A percentile compares a stretch with the other conserved stretches of the same genome.
These are phyloP conservation scores for Rhododendron kiyosumense DNA, from an alignment of 148 eudicot genomes.

Conservation along the genomic window DNA sequence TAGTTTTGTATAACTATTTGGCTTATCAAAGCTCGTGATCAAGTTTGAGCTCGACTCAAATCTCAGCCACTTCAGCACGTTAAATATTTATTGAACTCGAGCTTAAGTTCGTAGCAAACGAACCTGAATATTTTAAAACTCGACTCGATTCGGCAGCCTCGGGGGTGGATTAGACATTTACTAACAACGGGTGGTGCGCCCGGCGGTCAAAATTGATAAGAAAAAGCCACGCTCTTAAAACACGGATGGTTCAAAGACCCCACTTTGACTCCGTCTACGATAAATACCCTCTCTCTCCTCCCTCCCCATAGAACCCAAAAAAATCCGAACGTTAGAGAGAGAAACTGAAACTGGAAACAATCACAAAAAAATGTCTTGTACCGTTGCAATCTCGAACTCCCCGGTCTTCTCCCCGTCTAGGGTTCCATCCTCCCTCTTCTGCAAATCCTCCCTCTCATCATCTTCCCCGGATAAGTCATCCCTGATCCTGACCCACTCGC, in stretches of 20 bases:
- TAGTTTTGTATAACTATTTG: too few species aligned
- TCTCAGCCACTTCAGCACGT: too few species aligned
- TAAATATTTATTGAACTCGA: too few species aligned
- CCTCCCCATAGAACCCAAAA: not conserved
- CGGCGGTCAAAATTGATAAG: not conserved
- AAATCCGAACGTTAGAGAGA: not conserved
- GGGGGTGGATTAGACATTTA: not conserved
- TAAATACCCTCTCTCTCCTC: not conserved
- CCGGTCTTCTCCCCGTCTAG: constrained; percentile 31
- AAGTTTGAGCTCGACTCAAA: too few species aligned
- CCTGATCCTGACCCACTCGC: not conserved
- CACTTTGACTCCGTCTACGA: not conserved
- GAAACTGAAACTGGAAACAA: not conserved
- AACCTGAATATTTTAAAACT: too few species aligned
- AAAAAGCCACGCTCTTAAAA: not conserved
- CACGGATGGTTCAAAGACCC: not conserved
- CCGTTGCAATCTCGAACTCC: constrained; percentile 30
- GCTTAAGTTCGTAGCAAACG: too few species aligned
- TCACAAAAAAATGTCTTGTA: not conserved
- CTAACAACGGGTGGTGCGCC: not conserved
- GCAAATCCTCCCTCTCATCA: constrained; percentile 14
- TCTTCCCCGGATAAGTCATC: not conserved
- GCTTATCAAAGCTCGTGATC: too few species aligned
- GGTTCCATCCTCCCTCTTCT: constrained; percentile 16
- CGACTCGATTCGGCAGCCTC: too few species aligned